These are phyloP conservation scores for Phaeophleospora eucalypticola DNA, from an alignment of 2,329 filamentous ascomycete species.

Conservation along the genomic window DNA sequence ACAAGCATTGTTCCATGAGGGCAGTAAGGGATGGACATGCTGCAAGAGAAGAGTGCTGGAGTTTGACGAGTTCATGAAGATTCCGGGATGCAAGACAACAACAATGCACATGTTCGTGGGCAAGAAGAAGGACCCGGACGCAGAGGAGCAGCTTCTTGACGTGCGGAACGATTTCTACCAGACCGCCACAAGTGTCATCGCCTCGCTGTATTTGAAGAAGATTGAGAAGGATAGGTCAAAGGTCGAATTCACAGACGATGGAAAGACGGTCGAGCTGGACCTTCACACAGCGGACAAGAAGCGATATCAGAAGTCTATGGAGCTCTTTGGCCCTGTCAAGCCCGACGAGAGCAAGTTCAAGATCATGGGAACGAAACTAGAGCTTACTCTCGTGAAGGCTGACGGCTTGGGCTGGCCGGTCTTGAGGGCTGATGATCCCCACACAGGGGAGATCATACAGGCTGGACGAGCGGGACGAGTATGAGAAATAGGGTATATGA, in stretches of 20 bases:
- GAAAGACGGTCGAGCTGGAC: constrained; percentile 65
- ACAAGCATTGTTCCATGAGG: constrained; percentile 90
- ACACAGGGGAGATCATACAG: constrained; percentile 79
- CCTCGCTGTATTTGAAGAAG: constrained; percentile 93
- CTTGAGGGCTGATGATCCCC: constrained; percentile 70
- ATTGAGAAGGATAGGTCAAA: constrained; percentile 77
- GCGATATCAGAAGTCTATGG: constrained; percentile 69
- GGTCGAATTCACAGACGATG: constrained; percentile 60
- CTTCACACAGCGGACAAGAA: constrained; percentile 83
- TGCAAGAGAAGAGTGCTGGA: constrained; percentile 93
- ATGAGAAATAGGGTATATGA: too few relatives aligned
- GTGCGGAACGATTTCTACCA: constrained; percentile 97
- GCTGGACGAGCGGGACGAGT: constrained; percentile 70
- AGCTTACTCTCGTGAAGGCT: constrained; percentile 69
- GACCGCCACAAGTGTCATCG: constrained; percentile 77
- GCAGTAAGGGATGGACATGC: constrained; percentile 95
- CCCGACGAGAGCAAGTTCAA: constrained; percentile 70
- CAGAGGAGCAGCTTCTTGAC: constrained; percentile 72
- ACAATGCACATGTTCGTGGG: constrained; percentile 79
- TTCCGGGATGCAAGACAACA: constrained; percentile 84
- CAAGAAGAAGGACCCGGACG: constrained; percentile 53
- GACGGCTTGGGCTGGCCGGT: constrained; percentile 82
- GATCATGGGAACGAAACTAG: constrained; percentile 84
- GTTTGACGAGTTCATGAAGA: constrained; percentile 97
- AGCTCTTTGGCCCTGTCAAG: constrained; percentile 74